A percentile compares a stretch with the other conserved stretches of the same genome.
These are phyloP conservation scores for Vanrija sp. DNA, from an alignment of 1,284 basidiomycete genomes.

Conservation along the genomic window DNA sequence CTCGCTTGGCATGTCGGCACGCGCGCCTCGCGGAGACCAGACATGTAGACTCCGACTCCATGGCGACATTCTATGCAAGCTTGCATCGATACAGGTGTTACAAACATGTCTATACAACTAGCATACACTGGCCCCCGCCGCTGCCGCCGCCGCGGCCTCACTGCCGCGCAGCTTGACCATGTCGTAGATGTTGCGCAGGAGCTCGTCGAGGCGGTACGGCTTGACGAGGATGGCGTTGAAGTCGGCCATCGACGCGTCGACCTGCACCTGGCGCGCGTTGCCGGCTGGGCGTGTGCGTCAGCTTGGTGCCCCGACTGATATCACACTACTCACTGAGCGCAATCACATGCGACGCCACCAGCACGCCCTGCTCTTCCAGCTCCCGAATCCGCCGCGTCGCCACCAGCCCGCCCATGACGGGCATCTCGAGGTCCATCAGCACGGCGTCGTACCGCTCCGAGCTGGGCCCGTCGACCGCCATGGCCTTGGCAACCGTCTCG, in stretches of 20 bases:
- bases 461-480: background rate
- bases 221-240: constrained; percentile 41
- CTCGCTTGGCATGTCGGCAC: no score
- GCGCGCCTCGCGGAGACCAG: no score
- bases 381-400: constrained; percentile 8
- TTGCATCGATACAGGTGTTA: no score
- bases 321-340: constrained; percentile 11
- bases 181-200: constrained; percentile 33
- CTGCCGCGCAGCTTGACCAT: constrained; percentile 19
- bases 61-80: no score
- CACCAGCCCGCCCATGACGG: constrained; percentile 12
- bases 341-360: constrained; percentile 5
- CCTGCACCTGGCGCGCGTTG: constrained; percentile 18
- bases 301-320: no score
- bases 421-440: constrained; percentile 20
- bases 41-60: no score
- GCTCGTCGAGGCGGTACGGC: constrained; percentile 36
- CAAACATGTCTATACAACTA: no score
- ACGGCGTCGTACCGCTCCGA: constrained; percentile 11
- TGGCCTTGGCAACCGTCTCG: constrained; percentile 16
- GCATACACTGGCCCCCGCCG: no score
- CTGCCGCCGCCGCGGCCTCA: no score
- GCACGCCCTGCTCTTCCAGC: constrained; percentile 9
- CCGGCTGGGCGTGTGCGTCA: constrained; percentile 8
- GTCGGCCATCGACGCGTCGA: constrained; percentile 25